A percentile compares a stretch with the other conserved stretches of the same genome.
Evolutionary conservation across 2,329 filamentous ascomycete genomes (phyloP).

Genomic region (Malbranchea zuffiana): DNA sequence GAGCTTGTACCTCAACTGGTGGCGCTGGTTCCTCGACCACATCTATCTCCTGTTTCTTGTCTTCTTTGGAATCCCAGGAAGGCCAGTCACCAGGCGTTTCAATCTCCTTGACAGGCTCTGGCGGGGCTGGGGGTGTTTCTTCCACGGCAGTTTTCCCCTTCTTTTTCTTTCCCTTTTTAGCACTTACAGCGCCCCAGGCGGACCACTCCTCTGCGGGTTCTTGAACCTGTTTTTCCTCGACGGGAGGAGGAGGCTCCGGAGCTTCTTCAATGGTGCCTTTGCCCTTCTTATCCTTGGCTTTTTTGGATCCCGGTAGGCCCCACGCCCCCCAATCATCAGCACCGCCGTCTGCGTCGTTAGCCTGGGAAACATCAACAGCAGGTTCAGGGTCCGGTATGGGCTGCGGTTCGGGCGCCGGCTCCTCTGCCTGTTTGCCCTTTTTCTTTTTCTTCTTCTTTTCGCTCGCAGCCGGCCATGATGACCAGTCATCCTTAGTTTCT

Average conservation of each 20-base stretch:
- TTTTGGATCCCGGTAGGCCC: constrained; percentile 12
- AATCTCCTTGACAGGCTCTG: constrained; percentile 23
- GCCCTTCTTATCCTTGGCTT: constrained; percentile 19
- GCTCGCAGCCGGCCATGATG: constrained; percentile 18
- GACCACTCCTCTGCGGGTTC: constrained; percentile 19
- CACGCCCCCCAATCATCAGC: constrained; percentile 27
- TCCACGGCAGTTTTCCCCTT: constrained; percentile 38
- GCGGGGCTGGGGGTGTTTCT: constrained; percentile 27
- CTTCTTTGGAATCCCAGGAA: no score
- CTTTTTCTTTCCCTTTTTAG: constrained; percentile 38
- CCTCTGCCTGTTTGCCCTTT: constrained; percentile 21
- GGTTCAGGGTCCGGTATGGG: constrained; percentile 24
- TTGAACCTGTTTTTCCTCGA: constrained; percentile 16
- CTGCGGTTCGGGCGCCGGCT: constrained; percentile 12
- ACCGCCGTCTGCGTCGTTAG: constrained; percentile 28
- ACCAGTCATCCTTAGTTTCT: constrained; percentile 23
- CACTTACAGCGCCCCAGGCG: constrained; percentile 24
- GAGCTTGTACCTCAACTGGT: background rate
- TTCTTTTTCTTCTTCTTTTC: constrained; percentile 24
- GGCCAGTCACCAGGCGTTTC: no score
- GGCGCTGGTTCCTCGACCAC: constrained; percentile 5
- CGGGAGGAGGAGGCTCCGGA: constrained; percentile 15
- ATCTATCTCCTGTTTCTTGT: background rate
- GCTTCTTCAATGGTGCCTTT: constrained; percentile 21
- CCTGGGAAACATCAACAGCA: constrained; percentile 24